Evolutionary conservation across 1,139 yeast species (phyloP), one percentile per base, ranked within the genome.

Genomic region (Pneumocystis oryctolagi): DNA sequence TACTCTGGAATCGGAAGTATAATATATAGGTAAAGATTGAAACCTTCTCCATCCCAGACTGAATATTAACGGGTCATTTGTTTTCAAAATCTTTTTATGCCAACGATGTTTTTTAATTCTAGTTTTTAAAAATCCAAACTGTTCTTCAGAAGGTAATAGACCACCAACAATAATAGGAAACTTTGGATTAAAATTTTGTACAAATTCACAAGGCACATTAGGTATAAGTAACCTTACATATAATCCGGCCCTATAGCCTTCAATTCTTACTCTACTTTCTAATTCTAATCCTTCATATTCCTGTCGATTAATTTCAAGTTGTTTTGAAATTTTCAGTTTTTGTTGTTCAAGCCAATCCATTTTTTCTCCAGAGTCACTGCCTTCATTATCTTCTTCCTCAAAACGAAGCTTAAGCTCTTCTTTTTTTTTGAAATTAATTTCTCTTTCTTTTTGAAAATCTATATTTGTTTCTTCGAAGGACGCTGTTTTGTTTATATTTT

Each of bases 41-140:
- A 94, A 94, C 74, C 99, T 81, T 77, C 99, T 83, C 99, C 98
- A 94, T 42, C 99, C 99, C 61, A 94, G 77, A 0, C 97, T 90
- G 62, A 94, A 74, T 67, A 94, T 89, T 68, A 94, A 79, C 0
- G 99, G 98, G 76, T 94, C 99, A 72, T 89, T 95, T 9, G 97
- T 84, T 75, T 94, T 94, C 70, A 94, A 79, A 64, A 94, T 89
- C 79, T 89, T 89, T 73, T 90, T 92, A 75, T 92, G 97, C 99
- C 99, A 94, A 78, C 98, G 84, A 73, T 94, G 99, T 74, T 97
- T 84, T 82, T 96, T 89, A 68, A 94, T 83, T 76, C 97, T 84
- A 62, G 89, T 96, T 72, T 88, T 92, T 78, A 89, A 80, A 69
- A 87, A 85, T 16, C 98, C 99, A 72, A 90, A 92, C 72, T 96